Base-by-base conservation (phyloP, 2,329 filamentous ascomycete species). In the Amesomyces nigricolor region DNA sequence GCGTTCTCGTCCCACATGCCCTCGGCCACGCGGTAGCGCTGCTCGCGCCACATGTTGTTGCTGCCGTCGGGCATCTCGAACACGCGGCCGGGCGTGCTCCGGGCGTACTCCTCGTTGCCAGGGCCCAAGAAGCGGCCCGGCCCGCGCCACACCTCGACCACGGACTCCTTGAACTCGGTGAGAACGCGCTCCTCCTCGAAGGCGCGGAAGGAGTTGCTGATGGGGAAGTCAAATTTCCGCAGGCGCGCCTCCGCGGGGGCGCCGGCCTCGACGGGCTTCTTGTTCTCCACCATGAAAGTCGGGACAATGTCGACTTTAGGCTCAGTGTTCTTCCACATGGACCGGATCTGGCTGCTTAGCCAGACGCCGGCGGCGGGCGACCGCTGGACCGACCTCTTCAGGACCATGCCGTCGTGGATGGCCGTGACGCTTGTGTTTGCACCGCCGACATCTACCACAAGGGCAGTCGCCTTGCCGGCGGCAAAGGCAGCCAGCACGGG, bases 11-110 rank as follows among this genome's bases (percentile, higher is more conserved):
- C 92, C 78, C 94, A 99, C 70, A 99, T 81, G 42, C 89, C 89
- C 73, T 99, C 94, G 1, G 87, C 86, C 10, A 90, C 87, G 63
- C 85, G 83, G 79, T 87, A 96, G 49, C 94, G 86, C 70, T 96
- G 91, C 54, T 86, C 81, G 59, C 89, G 87, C 77, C 96, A 99
- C 73, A 96, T 87, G 70, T 95, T 89, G 75, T 97, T 99, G 75
- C 87, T 91, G 49, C 94, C 94, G 68, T 97, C 90, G 9, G 94
- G 94, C 81, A 99, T 94, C 75, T 99, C 94, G 66, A 96, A 99
- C 10, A 94, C 88, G 51, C 90, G 86, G 40, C 89, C 89, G 0
- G 90, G 89, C 61, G 85, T 83, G 44, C 74, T 78, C 68, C 82
- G 86, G 56, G 86, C 85, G 47, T 83, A 78, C 42, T 96, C 91